These are phyloP conservation scores for Aristolochia fimbriata DNA, from an alignment of 164 flowering plant genomes.

Conservation along the genomic window DNA sequence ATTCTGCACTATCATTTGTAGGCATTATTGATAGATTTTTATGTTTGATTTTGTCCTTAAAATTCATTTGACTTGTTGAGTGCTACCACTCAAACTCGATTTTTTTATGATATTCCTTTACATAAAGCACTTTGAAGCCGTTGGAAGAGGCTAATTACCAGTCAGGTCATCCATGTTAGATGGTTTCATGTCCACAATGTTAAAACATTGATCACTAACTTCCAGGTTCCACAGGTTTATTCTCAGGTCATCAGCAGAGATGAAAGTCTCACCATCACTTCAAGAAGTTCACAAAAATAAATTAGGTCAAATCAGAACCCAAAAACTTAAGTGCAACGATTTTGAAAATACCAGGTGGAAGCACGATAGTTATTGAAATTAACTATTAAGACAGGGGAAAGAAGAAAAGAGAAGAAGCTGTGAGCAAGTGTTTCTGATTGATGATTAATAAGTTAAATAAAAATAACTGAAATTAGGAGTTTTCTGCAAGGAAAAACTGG, in stretches of 20 bases:
- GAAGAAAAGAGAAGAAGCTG: neutral
- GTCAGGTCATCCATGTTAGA: constrained; percentile 78
- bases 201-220: constrained; percentile 69
- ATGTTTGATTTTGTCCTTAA: neutral
- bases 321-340: neutral
- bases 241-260: constrained; percentile 82
- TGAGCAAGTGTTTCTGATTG: neutral
- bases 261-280: constrained; percentile 59
- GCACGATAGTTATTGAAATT: neutral
- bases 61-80: too few relatives aligned
- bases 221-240: constrained; percentile 90
- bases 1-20: neutral
- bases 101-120: neutral
- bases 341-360: too few relatives aligned
- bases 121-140: neutral
- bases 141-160: constrained; percentile 27
- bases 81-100: neutral
- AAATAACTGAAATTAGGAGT: neutral
- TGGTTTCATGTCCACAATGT: constrained; percentile 82
- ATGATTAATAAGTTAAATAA: neutral
- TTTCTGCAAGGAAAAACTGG: neutral
- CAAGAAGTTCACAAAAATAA: neutral
- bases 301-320: neutral
- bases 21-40: neutral
- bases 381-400: neutral